These are phyloP conservation scores for Phalaenopsis aphrodite DNA, from an alignment of 106 monocot species.

Conservation along the genomic window DNA sequence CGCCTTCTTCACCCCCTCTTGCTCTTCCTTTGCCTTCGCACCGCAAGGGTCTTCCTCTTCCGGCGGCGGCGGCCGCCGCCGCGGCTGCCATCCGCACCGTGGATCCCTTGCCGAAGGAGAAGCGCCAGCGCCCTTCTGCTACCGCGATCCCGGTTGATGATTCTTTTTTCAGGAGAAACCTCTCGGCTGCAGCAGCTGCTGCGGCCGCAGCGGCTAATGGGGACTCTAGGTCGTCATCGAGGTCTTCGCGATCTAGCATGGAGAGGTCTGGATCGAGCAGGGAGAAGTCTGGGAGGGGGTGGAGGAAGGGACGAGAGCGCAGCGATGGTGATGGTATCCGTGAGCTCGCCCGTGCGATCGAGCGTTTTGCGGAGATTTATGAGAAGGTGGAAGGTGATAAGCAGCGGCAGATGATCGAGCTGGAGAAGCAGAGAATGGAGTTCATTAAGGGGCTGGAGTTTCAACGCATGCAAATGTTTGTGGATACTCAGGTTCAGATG, in stretches of 20 bases:
- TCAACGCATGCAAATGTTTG: conserved; percentile 82
- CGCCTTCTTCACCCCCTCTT: conserved; percentile 23
- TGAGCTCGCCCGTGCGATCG: conserved; percentile 58
- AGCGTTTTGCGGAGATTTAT: conserved; percentile 65
- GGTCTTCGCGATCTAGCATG: conserved; percentile 22
- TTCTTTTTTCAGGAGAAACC: conserved; percentile 6
- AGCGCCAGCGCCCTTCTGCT: background rate
- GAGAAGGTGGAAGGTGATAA: conserved; percentile 74
- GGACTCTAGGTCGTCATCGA: conserved; percentile 23
- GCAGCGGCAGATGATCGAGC: conserved; percentile 69
- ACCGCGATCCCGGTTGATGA: conserved; percentile 3
- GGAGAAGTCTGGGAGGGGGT: conserved; percentile 10
- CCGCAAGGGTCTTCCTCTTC: conserved; percentile 1
- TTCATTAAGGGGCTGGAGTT: conserved; percentile 74
- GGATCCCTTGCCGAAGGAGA: background rate
- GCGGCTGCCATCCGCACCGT: background rate
- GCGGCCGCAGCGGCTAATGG: conserved; percentile 23
- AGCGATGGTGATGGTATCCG: conserved; percentile 38
- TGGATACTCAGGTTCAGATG: conserved; percentile 63
- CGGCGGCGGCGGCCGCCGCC: conserved; percentile 12
- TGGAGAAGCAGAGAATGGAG: conserved; percentile 97
- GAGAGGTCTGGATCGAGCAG: conserved; percentile 18
- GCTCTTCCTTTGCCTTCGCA: conserved; percentile 19
- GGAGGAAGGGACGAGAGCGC: conserved; percentile 17
- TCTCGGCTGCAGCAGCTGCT: conserved; percentile 28